Conservation (phyloP, 108 stramenopile genomes). For the Nitzschia putrida region DNA sequence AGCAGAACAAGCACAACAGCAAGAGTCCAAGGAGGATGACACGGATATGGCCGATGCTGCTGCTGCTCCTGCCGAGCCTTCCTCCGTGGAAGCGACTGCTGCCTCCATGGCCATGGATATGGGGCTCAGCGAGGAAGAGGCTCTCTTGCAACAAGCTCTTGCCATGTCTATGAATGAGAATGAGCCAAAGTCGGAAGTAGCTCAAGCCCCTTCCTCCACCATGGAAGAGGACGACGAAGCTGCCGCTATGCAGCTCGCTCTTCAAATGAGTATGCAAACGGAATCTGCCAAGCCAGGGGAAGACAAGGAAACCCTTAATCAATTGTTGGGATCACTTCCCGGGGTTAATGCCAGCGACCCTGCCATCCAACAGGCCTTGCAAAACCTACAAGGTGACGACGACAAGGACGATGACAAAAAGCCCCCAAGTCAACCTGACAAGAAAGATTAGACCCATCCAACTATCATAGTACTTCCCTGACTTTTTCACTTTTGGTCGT, state of each 20-base stretch:
- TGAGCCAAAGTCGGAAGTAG: constrained; percentile 37
- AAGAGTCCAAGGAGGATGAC: constrained; percentile 25
- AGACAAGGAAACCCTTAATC: constrained; percentile 63
- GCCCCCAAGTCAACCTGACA: constrained; percentile 1
- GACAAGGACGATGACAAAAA: constrained; percentile 48
- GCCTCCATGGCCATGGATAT: constrained; percentile 26
- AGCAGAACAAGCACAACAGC: constrained; percentile 38
- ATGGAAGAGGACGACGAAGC: constrained; percentile 80
- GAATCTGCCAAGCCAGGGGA: constrained; percentile 42
- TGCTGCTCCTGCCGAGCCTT: constrained; percentile 19
- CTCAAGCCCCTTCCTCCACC: constrained; percentile 33
- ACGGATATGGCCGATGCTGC: constrained; percentile 43
- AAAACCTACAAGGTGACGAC: constrained; percentile 58
- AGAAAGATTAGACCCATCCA: constrained; percentile 10
- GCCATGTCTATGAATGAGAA: constrained; percentile 97
- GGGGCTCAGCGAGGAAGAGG: constrained; percentile 79
- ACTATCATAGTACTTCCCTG: too few species aligned
- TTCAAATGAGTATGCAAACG: constrained; percentile 86
- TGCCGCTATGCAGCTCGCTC: constrained; percentile 87
- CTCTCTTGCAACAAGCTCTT: constrained; percentile 91
- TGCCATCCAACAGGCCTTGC: constrained; percentile 81
- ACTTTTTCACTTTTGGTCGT: too few species aligned
- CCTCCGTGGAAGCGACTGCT: constrained; percentile 6
- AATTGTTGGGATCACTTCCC: constrained; percentile 80
- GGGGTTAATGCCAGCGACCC: constrained; percentile 94